These are phyloP conservation scores for Aspergillus sp. DNA, from an alignment of 2,329 filamentous ascomycete genomes.

Conservation along the genomic window DNA sequence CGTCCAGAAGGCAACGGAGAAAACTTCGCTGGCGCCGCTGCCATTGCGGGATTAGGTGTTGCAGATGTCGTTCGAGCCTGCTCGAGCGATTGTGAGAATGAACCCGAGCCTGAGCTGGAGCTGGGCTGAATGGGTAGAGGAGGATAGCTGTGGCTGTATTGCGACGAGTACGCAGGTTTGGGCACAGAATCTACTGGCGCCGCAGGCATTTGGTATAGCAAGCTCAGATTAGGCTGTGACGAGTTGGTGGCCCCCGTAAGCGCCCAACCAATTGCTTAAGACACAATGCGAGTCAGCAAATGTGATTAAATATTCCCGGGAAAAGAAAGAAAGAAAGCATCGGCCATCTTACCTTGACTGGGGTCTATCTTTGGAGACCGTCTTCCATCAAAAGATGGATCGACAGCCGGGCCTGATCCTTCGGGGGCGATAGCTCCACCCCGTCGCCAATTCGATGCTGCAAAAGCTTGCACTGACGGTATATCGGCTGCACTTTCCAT, in stretches of 20 bases:
- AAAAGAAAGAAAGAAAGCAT: not conserved
- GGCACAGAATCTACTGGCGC: slow-evolving; percentile 21
- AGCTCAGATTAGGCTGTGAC: slow-evolving; percentile 76
- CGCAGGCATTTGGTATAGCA: slow-evolving; percentile 68
- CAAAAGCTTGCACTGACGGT: slow-evolving; percentile 52
- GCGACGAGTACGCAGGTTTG: slow-evolving; percentile 30
- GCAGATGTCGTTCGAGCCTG: slow-evolving; percentile 26
- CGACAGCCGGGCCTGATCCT: slow-evolving; percentile 19
- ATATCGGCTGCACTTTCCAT: slow-evolving; percentile 68
- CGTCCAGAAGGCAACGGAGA: slow-evolving; percentile 42
- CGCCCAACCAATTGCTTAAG: slow-evolving; percentile 75
- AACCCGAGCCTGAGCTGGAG: slow-evolving; percentile 17
- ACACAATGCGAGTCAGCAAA: slow-evolving; percentile 40
- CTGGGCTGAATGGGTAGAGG: slow-evolving; percentile 23
- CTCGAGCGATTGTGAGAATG: slow-evolving; percentile 34
- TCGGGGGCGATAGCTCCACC: slow-evolving; percentile 26
- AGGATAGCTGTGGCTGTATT: slow-evolving; percentile 32
- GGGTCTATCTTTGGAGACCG: slow-evolving; percentile 51
- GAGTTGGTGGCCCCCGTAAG: slow-evolving; percentile 86
- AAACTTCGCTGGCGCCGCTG: slow-evolving; percentile 24
- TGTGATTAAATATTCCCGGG: not conserved
- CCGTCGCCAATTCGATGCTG: slow-evolving; percentile 51
- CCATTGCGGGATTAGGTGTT: slow-evolving; percentile 19
- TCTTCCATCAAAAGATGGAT: slow-evolving; percentile 29
- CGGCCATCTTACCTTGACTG: slow-evolving; percentile 49